phyloP scores from a whole-genome alignment of 495 filamentous ascomycete genomes.

The Talaromyces proteolyticus region DNA sequence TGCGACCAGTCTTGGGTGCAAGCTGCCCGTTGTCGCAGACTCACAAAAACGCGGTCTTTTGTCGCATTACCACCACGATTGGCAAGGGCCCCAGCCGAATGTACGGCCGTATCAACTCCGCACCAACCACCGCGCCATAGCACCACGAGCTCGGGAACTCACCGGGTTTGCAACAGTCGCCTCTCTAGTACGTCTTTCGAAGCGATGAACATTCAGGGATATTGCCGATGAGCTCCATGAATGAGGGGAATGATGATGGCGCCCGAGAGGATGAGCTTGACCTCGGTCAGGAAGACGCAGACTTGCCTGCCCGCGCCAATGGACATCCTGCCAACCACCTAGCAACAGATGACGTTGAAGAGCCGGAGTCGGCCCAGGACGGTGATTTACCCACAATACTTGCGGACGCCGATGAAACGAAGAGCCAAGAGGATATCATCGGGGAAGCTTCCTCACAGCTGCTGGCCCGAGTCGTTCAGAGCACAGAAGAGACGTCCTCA shows the following conservation, averaged over 20 bases:
- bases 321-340: constrained; percentile 10
- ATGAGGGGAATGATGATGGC: constrained; percentile 40
- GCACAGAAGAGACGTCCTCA: constrained; percentile 51
- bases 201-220: constrained; percentile 41
- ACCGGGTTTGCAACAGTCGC: not conserved
- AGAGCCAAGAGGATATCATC: constrained; percentile 5
- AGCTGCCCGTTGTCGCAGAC: too few species aligned
- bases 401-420: constrained; percentile 10
- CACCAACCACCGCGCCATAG: not conserved
- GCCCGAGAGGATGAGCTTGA: constrained; percentile 44
- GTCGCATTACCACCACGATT: too few species aligned
- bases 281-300: constrained; percentile 30
- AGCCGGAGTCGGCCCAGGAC: constrained; percentile 7
- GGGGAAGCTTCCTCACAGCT: constrained; percentile 10
- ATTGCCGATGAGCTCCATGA: constrained; percentile 46
- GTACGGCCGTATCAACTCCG: too few species aligned
- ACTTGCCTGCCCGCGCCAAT: constrained; percentile 12
- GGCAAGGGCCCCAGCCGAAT: too few species aligned
- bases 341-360: constrained; percentile 4
- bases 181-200: not conserved
- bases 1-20: too few species aligned
- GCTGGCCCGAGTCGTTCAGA: constrained; percentile 19
- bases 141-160: not conserved
- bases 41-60: too few species aligned
- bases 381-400: constrained; percentile 24